phyloP scores from a whole-genome alignment of 352 stramenopile species.

The Elongisporangium prolatum region DNA sequence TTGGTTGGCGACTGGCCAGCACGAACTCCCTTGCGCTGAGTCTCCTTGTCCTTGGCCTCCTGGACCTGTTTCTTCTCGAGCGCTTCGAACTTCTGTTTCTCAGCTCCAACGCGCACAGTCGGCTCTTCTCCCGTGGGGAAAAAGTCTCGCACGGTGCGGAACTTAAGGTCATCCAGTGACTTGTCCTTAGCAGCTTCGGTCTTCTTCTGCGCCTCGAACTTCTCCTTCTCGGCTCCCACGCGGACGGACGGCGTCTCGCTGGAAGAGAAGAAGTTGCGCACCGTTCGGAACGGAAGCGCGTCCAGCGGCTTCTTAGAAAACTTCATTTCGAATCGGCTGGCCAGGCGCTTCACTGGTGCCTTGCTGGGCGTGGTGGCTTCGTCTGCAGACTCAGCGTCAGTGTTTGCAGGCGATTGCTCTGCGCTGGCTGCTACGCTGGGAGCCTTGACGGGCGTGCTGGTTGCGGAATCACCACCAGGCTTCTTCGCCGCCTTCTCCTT shows the following conservation, averaged over 20 bases:
- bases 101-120: conserved; percentile 25
- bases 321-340: conserved; percentile 15
- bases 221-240: conserved; percentile 41
- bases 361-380: not conserved
- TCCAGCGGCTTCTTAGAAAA: conserved; percentile 14
- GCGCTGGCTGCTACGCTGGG: not conserved
- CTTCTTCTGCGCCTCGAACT: conserved; percentile 47
- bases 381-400: not conserved
- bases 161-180: conserved; percentile 25
- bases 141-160: conserved; percentile 32
- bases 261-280: conserved; percentile 40
- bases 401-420: not conserved
- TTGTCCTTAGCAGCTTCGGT: conserved; percentile 7
- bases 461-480: not conserved
- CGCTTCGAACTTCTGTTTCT: conserved; percentile 34
- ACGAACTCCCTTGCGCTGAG: not conserved
- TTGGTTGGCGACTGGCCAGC: not conserved
- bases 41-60: conserved; percentile 24
- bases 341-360: conserved; percentile 26
- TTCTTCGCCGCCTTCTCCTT: conserved; percentile 10
- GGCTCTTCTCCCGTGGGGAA: conserved; percentile 17
- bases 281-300: conserved; percentile 43
- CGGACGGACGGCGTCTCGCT: conserved; percentile 32
- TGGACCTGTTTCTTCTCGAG: conserved; percentile 24
- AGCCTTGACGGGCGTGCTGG: not conserved